A percentile compares a stretch with the other conserved stretches of the same genome.
Evolutionary conservation across 495 filamentous ascomycete genomes (phyloP).

Genomic region (Aspergillus wentii): DNA sequence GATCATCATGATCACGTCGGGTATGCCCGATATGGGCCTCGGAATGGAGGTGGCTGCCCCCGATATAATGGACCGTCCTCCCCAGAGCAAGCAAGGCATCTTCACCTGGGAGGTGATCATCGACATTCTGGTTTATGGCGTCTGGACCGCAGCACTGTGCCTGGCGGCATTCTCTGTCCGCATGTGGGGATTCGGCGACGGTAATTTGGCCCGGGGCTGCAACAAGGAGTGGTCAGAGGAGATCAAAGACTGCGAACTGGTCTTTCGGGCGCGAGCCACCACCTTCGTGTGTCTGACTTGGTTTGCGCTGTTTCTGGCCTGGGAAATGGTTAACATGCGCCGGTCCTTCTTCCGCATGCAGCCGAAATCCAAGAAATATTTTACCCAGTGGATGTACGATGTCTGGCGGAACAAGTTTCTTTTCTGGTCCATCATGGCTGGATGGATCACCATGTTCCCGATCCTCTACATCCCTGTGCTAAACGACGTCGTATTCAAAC

Average conservation of each 20-base stretch:
- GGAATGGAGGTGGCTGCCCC: constrained; percentile 64
- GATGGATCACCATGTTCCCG: constrained; percentile 62
- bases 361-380: constrained; percentile 40
- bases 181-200: constrained; percentile 62
- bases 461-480: constrained; percentile 63
- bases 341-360: constrained; percentile 61
- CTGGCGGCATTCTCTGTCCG: constrained; percentile 61
- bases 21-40: constrained; percentile 69
- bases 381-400: constrained; percentile 49
- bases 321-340: constrained; percentile 62
- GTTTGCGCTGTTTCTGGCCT: constrained; percentile 60
- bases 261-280: constrained; percentile 61
- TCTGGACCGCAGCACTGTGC: constrained; percentile 66
- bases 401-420: constrained; percentile 66
- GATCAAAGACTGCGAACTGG: constrained; percentile 41
- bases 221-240: constrained; percentile 46
- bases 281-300: constrained; percentile 60
- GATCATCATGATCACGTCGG: constrained; percentile 74
- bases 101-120: constrained; percentile 65
- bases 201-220: constrained; percentile 56
- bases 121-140: constrained; percentile 65
- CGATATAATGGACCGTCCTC: constrained; percentile 63
- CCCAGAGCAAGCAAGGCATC: constrained; percentile 60
- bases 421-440: constrained; percentile 59
- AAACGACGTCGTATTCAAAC: constrained; percentile 62